Evolutionary conservation across 2,329 filamentous ascomycete genomes (phyloP).

Genomic region (Grosmannia serpens): DNA sequence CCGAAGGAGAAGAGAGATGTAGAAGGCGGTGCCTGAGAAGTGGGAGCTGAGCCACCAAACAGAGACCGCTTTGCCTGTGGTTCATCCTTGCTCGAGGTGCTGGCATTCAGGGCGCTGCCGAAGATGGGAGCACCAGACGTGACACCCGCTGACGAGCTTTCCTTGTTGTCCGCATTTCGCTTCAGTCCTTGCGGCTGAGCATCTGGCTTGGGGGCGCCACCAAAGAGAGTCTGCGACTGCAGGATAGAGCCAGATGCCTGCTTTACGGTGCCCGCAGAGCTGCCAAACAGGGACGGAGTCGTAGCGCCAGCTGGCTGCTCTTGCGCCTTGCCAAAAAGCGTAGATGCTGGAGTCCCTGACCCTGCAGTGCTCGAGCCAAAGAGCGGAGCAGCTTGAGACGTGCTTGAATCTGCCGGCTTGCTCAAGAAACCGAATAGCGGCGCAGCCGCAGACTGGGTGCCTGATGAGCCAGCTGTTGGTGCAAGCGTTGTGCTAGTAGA

Average conservation of each 20-base stretch:
- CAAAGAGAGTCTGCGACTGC: slow-evolving; percentile 27
- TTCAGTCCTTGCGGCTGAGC: not conserved
- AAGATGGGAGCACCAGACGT: slow-evolving; percentile 1
- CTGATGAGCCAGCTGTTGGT: not conserved
- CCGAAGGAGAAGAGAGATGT: slow-evolving; percentile 7
- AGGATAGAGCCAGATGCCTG: slow-evolving; percentile 11
- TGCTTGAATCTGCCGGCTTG: not conserved
- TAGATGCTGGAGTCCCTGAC: not conserved
- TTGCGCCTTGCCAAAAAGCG: not conserved
- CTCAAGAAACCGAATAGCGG: not conserved
- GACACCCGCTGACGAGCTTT: not conserved
- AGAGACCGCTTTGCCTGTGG: slow-evolving; percentile 16
- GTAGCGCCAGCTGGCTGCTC: slow-evolving; percentile 1
- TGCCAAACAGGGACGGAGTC: not conserved
- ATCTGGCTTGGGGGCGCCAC: slow-evolving; percentile 19
- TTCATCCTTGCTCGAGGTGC: slow-evolving; percentile 7
- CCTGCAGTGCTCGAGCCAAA: not conserved
- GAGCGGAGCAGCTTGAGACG: not conserved
- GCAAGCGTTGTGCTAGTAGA: not conserved
- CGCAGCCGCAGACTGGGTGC: not conserved
- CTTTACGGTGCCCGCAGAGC: slow-evolving; percentile 2
- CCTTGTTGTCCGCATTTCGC: slow-evolving; percentile 4
- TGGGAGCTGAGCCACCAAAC: slow-evolving; percentile 12
- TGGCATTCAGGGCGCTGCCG: slow-evolving; percentile 8
- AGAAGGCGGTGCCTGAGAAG: not conserved